Base-by-base conservation (phyloP, 2,329 filamentous ascomycete species). In the Lojkania enalia region DNA sequence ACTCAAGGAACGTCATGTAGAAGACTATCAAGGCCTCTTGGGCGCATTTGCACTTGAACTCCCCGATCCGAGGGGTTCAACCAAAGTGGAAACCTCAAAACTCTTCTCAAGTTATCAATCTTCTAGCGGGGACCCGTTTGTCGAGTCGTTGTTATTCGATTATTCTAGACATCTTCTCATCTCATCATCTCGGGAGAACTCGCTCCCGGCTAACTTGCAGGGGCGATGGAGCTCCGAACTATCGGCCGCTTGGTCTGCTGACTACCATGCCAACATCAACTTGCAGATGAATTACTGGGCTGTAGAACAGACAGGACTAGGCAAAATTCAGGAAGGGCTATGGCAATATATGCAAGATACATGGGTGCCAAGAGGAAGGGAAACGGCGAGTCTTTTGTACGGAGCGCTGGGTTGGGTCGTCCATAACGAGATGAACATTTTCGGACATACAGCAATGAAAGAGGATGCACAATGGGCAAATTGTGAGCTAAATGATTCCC, bases 241-340 rank as follows among this genome's bases (percentile, higher is more conserved):
- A 2, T 52, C 53, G 0, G 67, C 73, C 3, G 72, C 74, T 0
- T 81, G 81, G 81, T 72, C 74, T 11, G 74, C 70, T 2, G 79
- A 83, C 52, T 83, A 82, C 44, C 79, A 82, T 40, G 70, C 74
- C 29, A 79, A 83, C 48, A 82, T 84, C 54, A 83, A 83, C 44
- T 44, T 83, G 0, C 78, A 84, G 51, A 83, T 83, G 81, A 83
- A 83, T 46, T 75, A 83, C 52, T 84, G 81, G 80, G 56, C 66
- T 1, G 73, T 75, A 2, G 78, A 81, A 23, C 72, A 79, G 40
- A 80, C 77, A 27, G 23, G 23, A 27, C n/a, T 27, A 27, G 23
- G 23, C 7, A 27, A n/a, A 2, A 69, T 78, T 1, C 72, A 78
- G 35, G 58, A 63, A 0, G 72, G 76, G 0, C 60, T 81, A 0